phyloP scores from a whole-genome alignment of 192 early-diverging fungal genomes.

The Podila horticola region DNA sequence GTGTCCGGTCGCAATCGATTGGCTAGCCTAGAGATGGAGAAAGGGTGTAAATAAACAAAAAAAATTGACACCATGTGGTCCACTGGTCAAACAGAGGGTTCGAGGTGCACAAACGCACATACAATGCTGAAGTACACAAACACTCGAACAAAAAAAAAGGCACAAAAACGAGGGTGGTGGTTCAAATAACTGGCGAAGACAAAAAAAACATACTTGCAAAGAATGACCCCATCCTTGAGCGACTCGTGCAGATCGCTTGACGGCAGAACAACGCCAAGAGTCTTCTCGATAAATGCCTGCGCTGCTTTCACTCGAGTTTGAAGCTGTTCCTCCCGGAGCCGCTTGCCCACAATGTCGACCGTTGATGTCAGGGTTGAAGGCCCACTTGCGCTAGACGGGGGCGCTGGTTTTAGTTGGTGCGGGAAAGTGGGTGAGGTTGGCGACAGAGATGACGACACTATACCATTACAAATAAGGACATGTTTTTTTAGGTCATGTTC shows the following conservation, averaged over 20 bases:
- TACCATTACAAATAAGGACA: too few relatives aligned
- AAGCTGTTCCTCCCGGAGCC: slow-evolving; percentile 68
- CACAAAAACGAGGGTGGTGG: background rate
- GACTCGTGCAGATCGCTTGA: slow-evolving; percentile 64
- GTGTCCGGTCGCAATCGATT: slow-evolving; percentile 81
- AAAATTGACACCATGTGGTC: background rate
- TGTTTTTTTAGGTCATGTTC: too few relatives aligned
- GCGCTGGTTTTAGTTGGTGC: slow-evolving; percentile 2
- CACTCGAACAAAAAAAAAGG: slow-evolving; percentile 1
- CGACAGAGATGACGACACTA: too few relatives aligned
- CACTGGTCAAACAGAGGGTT: background rate
- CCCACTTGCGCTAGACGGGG: background rate
- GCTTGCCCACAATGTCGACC: slow-evolving; percentile 38
- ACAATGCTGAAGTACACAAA: slow-evolving; percentile 4
- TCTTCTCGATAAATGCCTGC: slow-evolving; percentile 69
- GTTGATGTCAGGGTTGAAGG: slow-evolving; percentile 12
- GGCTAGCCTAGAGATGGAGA: slow-evolving; percentile 62
- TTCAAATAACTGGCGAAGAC: background rate
- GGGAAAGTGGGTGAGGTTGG: background rate
- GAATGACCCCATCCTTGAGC: slow-evolving; percentile 79
- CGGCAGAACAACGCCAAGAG: slow-evolving; percentile 65
- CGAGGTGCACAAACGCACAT: slow-evolving; percentile 3
- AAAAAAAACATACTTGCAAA: slow-evolving; percentile 70
- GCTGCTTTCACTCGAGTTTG: slow-evolving; percentile 72
- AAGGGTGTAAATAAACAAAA: slow-evolving; percentile 5